Conservation (phyloP, 2,329 filamentous ascomycete species). For the Xenoacremonium recifei region DNA sequence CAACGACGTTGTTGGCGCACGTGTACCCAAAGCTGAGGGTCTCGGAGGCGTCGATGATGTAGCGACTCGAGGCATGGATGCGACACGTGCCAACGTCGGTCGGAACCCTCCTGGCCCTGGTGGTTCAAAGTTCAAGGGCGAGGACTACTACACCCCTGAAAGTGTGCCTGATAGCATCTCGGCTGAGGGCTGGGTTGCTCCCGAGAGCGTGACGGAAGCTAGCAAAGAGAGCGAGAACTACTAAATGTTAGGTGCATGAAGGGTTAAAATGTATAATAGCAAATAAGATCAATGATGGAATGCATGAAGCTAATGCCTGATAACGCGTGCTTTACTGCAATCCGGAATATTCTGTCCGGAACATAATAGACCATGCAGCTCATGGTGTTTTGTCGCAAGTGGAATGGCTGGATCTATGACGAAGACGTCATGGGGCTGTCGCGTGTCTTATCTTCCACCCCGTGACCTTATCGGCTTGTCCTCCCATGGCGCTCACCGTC, state of each 20-base stretch:
- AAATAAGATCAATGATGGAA: not conserved
- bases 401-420: too few relatives aligned
- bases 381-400: too few relatives aligned
- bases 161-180: slow-evolving; percentile 41
- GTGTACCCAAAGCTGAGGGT: slow-evolving; percentile 20
- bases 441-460: slow-evolving; percentile 3
- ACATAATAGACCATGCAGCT: too few relatives aligned
- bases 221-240: slow-evolving; percentile 27
- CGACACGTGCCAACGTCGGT: slow-evolving; percentile 38
- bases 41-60: slow-evolving; percentile 27
- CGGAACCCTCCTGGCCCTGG: slow-evolving; percentile 32
- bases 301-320: not conserved
- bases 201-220: slow-evolving; percentile 38
- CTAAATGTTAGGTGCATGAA: not conserved
- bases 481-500: too few relatives aligned
- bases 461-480: too few relatives aligned
- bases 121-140: slow-evolving; percentile 39
- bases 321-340: too few relatives aligned
- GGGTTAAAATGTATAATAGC: not conserved
- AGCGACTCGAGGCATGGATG: slow-evolving; percentile 34
- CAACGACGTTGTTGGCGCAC: slow-evolving; percentile 32
- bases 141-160: slow-evolving; percentile 40
- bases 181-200: slow-evolving; percentile 40
- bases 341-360: too few relatives aligned
- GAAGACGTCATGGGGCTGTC: too few relatives aligned